Percentiles rank a stretch among this genome's conserved stretches.
These are phyloP conservation scores for Aethionema arabicum DNA, from an alignment of 345 rosid species.

Conservation along the genomic window DNA sequence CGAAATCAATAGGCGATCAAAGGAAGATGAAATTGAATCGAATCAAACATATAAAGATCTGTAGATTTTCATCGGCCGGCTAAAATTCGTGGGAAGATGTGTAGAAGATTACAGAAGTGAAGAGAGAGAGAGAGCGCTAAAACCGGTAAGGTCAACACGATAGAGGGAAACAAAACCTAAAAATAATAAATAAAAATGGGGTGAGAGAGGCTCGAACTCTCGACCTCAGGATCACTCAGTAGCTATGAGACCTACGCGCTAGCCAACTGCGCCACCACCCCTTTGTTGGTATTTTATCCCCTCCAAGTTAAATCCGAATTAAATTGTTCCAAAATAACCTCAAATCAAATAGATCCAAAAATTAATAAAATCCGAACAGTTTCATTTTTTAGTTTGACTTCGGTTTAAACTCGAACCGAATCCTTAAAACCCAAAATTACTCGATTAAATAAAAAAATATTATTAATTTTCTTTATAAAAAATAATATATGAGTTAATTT, in stretches of 20 bases:
- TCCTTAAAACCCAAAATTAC: too few relatives aligned
- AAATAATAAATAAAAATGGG: neutral
- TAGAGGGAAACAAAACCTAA: neutral
- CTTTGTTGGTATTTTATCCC: conserved; percentile 12
- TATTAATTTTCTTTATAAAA: too few relatives aligned
- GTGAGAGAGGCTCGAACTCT: conserved; percentile 79
- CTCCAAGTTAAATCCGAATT: too few relatives aligned
- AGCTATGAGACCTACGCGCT: conserved; percentile 98
- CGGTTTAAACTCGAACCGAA: too few relatives aligned
- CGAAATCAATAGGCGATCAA: conserved; percentile 1
- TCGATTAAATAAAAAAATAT: too few relatives aligned
- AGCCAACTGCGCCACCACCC: conserved; percentile 99
- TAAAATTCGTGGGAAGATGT: conserved; percentile 22
- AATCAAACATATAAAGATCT: neutral
- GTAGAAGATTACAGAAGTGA: conserved; percentile 14
- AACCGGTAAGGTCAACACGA: conserved; percentile 19
- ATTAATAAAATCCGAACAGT: too few relatives aligned
- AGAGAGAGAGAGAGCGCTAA: conserved; percentile 17
- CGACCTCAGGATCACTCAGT: conserved; percentile 89
- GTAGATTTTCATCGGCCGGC: conserved; percentile 2
- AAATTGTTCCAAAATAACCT: too few relatives aligned
- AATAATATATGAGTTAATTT: too few relatives aligned
- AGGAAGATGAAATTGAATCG: conserved; percentile 6
- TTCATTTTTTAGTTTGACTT: too few relatives aligned
- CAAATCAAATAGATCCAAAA: too few relatives aligned